phyloP scores from a whole-genome alignment of 2,329 filamentous ascomycete species.

The Anisogramma anomala region DNA sequence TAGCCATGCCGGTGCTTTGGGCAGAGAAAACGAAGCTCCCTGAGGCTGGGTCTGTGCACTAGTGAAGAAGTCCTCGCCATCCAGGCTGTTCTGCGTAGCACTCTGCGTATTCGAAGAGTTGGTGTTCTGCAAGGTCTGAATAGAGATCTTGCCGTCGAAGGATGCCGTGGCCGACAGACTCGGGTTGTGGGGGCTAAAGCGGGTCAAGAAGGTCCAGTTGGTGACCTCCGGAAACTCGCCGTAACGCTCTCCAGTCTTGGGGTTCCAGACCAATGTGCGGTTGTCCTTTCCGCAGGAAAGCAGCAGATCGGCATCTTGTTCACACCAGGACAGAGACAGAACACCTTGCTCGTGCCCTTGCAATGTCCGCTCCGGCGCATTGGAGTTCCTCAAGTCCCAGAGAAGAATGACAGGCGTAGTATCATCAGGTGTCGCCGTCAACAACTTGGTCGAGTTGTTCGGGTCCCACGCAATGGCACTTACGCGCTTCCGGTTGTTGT shows the following conservation, averaged over 20 bases:
- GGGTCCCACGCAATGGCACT: slow-evolving; percentile 97
- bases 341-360: slow-evolving; percentile 92
- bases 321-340: slow-evolving; percentile 88
- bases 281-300: slow-evolving; percentile 96
- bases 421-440: slow-evolving; percentile 86
- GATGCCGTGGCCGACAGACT: slow-evolving; percentile 88
- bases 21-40: slow-evolving; percentile 75
- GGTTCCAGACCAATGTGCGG: slow-evolving; percentile 90
- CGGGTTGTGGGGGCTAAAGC: slow-evolving; percentile 88
- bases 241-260: slow-evolving; percentile 73
- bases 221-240: slow-evolving; percentile 95
- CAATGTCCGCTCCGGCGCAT: slow-evolving; percentile 79
- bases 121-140: slow-evolving; percentile 91
- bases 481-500: slow-evolving; percentile 88
- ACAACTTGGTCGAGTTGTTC: slow-evolving; percentile 82
- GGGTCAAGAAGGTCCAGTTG: slow-evolving; percentile 98
- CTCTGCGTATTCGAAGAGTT: slow-evolving; percentile 63
- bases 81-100: slow-evolving; percentile 55
- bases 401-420: slow-evolving; percentile 77
- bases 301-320: slow-evolving; percentile 76
- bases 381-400: slow-evolving; percentile 94
- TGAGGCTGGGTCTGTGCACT: slow-evolving; percentile 88
- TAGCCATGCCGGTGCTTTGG: slow-evolving; percentile 81
- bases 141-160: slow-evolving; percentile 89
- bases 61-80: slow-evolving; percentile 93